Evolutionary conservation across 2,329 filamentous ascomycete genomes (phyloP).

Genomic region (Aspergillus bombycis): DNA sequence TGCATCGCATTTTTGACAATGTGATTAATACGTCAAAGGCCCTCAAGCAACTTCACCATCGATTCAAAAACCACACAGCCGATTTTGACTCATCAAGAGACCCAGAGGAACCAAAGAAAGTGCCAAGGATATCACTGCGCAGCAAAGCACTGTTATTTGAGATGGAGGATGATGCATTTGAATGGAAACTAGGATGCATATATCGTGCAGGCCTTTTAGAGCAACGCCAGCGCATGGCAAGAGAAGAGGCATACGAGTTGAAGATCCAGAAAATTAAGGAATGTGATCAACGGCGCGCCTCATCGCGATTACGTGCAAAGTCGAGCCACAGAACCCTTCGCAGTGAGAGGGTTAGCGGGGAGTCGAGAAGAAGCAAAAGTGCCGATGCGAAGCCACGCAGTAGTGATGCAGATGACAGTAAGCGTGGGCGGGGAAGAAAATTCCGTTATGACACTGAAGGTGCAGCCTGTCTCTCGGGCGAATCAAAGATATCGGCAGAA

Average conservation of each 20-base stretch:
- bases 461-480: constrained; percentile 70
- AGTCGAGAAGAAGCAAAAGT: constrained; percentile 58
- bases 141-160: constrained; percentile 85
- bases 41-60: constrained; percentile 85
- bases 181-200: constrained; percentile 95
- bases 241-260: constrained; percentile 84
- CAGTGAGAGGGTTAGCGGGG: constrained; percentile 41
- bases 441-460: constrained; percentile 78
- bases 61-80: constrained; percentile 83
- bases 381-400: constrained; percentile 51
- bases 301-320: constrained; percentile 56
- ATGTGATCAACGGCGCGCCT: constrained; percentile 57
- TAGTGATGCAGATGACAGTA: constrained; percentile 31
- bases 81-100: constrained; percentile 86
- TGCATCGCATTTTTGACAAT: constrained; percentile 93
- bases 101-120: constrained; percentile 80
- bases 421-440: constrained; percentile 41
- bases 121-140: constrained; percentile 83
- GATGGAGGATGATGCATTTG: constrained; percentile 92
- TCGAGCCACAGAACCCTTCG: constrained; percentile 53
- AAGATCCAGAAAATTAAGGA: constrained; percentile 85
- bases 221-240: constrained; percentile 84
- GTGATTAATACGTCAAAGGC: constrained; percentile 85
- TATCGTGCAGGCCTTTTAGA: constrained; percentile 87
- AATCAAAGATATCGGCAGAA: constrained; percentile 71